A percentile compares a stretch with the other conserved stretches of the same genome.
Evolutionary conservation across 306 rosid genomes (phyloP).

Genomic region (Betula pendula): DNA sequence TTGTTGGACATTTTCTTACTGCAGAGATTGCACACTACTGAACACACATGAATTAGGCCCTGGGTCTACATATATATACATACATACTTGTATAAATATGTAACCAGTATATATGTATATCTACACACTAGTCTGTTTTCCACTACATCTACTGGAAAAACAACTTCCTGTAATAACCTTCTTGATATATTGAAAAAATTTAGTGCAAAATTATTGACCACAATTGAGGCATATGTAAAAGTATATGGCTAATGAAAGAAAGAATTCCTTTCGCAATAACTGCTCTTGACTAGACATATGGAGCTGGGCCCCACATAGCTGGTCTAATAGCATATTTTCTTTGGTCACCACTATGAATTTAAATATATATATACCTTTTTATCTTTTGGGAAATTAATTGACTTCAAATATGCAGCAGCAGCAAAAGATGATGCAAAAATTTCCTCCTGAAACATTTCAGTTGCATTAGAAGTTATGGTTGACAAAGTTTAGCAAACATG

Average conservation of each 20-base stretch:
- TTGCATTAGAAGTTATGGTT: slow-evolving; percentile 12
- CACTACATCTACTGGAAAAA: neutral
- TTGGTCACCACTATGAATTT: slow-evolving; percentile 4
- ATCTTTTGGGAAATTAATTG: slow-evolving; percentile 88
- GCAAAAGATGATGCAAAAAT: slow-evolving; percentile 99
- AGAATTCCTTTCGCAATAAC: neutral
- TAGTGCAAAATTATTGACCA: neutral
- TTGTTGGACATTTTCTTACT: neutral
- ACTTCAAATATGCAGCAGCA: slow-evolving; percentile 90
- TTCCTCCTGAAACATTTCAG: slow-evolving; percentile 68
- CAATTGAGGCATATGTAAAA: neutral
- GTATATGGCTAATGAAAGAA: neutral
- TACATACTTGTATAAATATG: neutral
- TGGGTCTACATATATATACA: neutral
- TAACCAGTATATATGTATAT: neutral
- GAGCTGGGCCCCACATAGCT: neutral
- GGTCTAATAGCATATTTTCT: slow-evolving; percentile 1
- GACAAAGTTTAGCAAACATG: slow-evolving; percentile 18
- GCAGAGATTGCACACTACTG: neutral
- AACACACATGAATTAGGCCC: neutral
- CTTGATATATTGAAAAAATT: neutral
- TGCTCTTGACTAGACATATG: neutral
- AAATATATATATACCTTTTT: slow-evolving; percentile 58
- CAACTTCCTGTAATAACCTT: neutral
- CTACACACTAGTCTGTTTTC: neutral